Evolutionary conservation across 1,139 yeast species (phyloP).

Genomic region (Protomyces pachydermus): DNA sequence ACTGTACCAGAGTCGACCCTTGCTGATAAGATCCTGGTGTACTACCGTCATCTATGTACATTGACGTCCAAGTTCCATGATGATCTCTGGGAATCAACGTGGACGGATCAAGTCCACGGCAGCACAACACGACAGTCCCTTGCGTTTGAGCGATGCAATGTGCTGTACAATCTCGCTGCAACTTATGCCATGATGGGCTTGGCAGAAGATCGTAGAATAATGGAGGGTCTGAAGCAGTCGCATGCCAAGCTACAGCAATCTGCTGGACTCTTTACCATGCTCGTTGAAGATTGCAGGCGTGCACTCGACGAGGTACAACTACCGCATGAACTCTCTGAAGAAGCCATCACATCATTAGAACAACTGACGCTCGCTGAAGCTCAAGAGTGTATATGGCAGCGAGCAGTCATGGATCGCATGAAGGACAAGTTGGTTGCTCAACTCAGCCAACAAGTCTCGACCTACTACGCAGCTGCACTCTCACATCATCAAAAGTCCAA

Average conservation of each 20-base stretch:
- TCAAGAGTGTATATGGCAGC: constrained; percentile 80
- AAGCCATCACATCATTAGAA: constrained; percentile 46
- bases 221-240: constrained; percentile 57
- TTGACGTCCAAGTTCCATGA: neutral
- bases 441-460: constrained; percentile 59
- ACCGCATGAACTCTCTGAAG: constrained; percentile 47
- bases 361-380: constrained; percentile 73
- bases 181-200: constrained; percentile 55
- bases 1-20: neutral
- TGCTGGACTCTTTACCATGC: constrained; percentile 56
- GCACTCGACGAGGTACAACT: constrained; percentile 26
- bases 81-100: neutral
- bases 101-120: neutral
- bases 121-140: constrained; percentile 41
- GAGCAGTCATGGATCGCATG: constrained; percentile 54
- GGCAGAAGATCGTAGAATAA: constrained; percentile 44
- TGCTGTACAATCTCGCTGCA: constrained; percentile 66
- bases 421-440: constrained; percentile 61
- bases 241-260: constrained; percentile 60
- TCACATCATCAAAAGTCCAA: neutral
- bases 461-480: constrained; percentile 51
- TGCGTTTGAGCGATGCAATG: constrained; percentile 55
- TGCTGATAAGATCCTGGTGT: neutral
- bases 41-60: neutral
- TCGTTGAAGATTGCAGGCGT: constrained; percentile 35